Evolutionary conservation across 202 grass and related monocot genomes (phyloP), one percentile per base, ranked within the genome.

Genomic region (Carex sylvatica): DNA sequence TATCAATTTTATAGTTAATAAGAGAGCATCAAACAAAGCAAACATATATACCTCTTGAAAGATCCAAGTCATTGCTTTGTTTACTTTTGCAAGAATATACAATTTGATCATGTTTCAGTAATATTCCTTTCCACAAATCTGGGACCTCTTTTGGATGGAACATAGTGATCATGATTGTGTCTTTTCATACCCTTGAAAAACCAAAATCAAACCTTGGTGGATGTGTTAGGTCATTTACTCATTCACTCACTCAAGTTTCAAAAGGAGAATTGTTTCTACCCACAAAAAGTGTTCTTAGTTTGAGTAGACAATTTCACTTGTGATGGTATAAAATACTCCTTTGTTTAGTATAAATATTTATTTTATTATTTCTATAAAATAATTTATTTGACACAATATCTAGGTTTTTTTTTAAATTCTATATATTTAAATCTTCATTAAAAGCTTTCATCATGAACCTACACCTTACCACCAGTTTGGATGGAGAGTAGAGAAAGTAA

Each of bases 121-220:
- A 61, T 80, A 55, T 62, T 61, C 54, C 76, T 31, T 62, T 80
- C 55, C 76, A 80, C 16, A 33, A 53, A 51, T 19, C 26, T 61
- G 75, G 75, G 75, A 16, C 55, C 47, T 68, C 23, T 67, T 81
- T 63, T 42, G 54, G 79, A 31, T 53, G 16, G 3, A 65, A 26
- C 42, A 36, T 33, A 20, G 16, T 65, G 38, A 33, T 82, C 61
- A 82, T 64, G 4, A 35, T 35, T 46, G 26, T 66, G 23, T 82
- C 80, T 82, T 67, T 80, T 80, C 61, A 49, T 4, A 63, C 9
- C 13, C 49, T 16, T 81, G 38, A 62, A 82, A 59, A 59, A 36
- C 2, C 8, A 82, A 69, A 82, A 82, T 69, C 42, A 68, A 68
- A 54, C 46, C 63, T 69, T 54, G 42, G 61, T 82, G 62, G 80